Evolutionary conservation across 345 rosid genomes (phyloP).

Genomic region (Eucalyptus coolabah): DNA sequence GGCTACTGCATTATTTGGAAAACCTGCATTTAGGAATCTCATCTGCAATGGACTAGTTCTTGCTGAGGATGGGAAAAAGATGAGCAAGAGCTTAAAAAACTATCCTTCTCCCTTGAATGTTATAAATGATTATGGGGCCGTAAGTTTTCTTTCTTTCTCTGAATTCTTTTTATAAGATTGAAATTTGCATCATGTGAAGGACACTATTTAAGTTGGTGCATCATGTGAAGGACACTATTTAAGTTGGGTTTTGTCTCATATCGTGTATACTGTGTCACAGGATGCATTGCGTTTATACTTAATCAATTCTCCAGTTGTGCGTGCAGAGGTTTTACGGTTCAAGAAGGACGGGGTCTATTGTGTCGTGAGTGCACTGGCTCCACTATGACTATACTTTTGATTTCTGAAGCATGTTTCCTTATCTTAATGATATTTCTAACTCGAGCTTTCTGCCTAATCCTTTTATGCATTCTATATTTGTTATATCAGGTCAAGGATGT

Average conservation of each 20-base stretch:
- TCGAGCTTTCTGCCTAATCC: background rate
- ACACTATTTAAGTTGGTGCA: background rate
- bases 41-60: constrained; percentile 98
- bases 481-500: constrained; percentile 85
- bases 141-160: constrained; percentile 17
- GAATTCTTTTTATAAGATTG: background rate
- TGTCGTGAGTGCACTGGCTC: constrained; percentile 57
- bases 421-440: background rate
- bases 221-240: background rate
- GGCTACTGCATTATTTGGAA: constrained; percentile 93
- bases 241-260: background rate
- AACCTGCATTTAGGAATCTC: constrained; percentile 89
- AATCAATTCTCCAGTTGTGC: constrained; percentile 97
- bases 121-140: constrained; percentile 92
- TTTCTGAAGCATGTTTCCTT: background rate
- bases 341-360: constrained; percentile 86
- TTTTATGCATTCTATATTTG: background rate
- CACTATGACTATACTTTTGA: background rate
- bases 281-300: constrained; percentile 93
- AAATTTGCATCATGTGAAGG: background rate
- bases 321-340: constrained; percentile 91
- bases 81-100: constrained; percentile 83
- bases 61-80: constrained; percentile 98
- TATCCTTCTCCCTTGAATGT: constrained; percentile 92
- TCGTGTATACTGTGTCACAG: constrained; percentile 14